Conservation (phyloP, 345 rosid genomes). For the Durio zibethinus region DNA sequence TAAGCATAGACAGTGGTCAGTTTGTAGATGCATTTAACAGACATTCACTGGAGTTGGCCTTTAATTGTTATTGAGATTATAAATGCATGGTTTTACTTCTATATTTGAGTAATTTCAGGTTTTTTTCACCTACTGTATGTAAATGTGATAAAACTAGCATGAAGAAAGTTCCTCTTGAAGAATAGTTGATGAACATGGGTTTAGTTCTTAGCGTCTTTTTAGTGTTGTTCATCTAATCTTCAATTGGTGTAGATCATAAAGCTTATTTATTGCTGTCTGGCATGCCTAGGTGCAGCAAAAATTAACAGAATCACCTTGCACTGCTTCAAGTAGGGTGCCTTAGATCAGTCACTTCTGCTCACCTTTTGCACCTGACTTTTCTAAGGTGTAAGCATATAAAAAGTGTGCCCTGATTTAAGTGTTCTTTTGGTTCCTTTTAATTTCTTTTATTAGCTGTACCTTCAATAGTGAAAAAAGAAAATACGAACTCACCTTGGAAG, state of each 20-base stretch:
- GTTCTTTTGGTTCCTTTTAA: not conserved
- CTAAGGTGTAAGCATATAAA: not conserved
- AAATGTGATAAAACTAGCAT: not conserved
- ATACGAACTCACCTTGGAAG: not conserved
- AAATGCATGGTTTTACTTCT: slow-evolving; percentile 1
- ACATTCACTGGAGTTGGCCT: not conserved
- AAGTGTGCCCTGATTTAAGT: not conserved
- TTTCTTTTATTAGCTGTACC: not conserved
- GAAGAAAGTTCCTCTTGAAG: not conserved
- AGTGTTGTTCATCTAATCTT: not conserved
- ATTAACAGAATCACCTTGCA: not conserved
- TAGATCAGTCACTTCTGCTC: not conserved
- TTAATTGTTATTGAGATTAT: not conserved
- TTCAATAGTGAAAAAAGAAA: not conserved
- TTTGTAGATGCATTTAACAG: not conserved
- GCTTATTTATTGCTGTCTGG: not conserved
- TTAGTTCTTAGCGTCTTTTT: not conserved
- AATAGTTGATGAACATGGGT: not conserved
- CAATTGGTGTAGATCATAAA: not conserved
- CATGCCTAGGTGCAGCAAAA: not conserved
- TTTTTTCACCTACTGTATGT: not conserved
- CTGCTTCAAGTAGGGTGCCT: not conserved
- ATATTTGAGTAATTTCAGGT: not conserved
- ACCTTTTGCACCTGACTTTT: not conserved
- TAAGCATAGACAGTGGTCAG: not conserved